These are phyloP conservation scores for Blastobotrys indianensis DNA, from an alignment of 1,139 yeast genomes.

Conservation along the genomic window DNA sequence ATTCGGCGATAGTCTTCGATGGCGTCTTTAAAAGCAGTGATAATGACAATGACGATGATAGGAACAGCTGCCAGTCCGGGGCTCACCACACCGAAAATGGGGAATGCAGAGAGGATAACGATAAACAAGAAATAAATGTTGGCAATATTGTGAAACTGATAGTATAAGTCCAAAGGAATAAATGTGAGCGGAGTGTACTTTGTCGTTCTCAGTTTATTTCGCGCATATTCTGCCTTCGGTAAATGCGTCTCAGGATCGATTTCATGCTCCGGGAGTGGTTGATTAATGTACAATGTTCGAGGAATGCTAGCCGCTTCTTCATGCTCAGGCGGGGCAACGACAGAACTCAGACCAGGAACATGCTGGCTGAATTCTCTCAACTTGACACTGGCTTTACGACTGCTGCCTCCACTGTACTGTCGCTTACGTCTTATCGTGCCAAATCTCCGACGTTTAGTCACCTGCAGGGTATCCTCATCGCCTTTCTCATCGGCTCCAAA, in stretches of 20 bases:
- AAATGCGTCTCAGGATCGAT: slow-evolving; percentile 48
- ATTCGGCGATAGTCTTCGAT: slow-evolving; percentile 89
- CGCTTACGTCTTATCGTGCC: slow-evolving; percentile 14
- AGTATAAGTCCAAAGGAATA: slow-evolving; percentile 68
- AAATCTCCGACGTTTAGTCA: slow-evolving; percentile 17
- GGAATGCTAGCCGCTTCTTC: slow-evolving; percentile 3
- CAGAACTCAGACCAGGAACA: slow-evolving; percentile 20
- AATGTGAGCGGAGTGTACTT: slow-evolving; percentile 88
- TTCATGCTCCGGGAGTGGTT: slow-evolving; percentile 55
- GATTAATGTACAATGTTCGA: slow-evolving; percentile 36
- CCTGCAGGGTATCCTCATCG: neutral
- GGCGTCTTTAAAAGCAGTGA: slow-evolving; percentile 92
- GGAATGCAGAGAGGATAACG: slow-evolving; percentile 53
- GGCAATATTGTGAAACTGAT: slow-evolving; percentile 81
- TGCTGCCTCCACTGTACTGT: slow-evolving; percentile 5
- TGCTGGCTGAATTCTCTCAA: slow-evolving; percentile 20
- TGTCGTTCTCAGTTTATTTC: slow-evolving; percentile 88
- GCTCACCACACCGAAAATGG: slow-evolving; percentile 83
- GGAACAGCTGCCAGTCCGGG: slow-evolving; percentile 95
- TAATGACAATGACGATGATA: slow-evolving; percentile 79
- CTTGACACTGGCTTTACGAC: slow-evolving; percentile 1
- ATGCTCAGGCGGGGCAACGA: slow-evolving; percentile 15
- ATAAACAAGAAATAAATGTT: slow-evolving; percentile 73
- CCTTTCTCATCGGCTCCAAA: no score
- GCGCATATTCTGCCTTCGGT: slow-evolving; percentile 43